Base-by-base conservation (phyloP, 2,329 filamentous ascomycete species). In the Scedosporium boydii region DNA sequence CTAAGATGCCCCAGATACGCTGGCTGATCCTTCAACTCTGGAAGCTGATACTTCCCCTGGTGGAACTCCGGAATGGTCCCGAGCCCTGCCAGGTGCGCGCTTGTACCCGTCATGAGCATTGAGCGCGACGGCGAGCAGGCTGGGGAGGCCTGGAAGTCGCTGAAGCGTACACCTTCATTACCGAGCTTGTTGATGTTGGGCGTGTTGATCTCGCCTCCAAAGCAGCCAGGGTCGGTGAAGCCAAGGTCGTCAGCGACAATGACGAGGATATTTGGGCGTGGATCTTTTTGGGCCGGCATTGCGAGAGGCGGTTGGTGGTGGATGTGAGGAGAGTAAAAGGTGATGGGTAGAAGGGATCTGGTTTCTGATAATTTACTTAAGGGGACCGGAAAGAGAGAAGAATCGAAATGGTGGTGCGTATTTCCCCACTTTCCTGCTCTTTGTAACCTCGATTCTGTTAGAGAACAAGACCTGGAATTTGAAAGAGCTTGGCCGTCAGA, bases 61-160 rank as follows among this genome's bases (percentile, higher is more conserved):
- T 58, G 56, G 14, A 58, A 58, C 56, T 58, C 56, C 10, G 56
- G 56, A 38, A 58, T 58, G n/a, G 62, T 64, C 9, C 65, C 66
- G 27, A 66, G 60, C 3, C 66, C 65, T 21, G 63, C 63, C 10
- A 67, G 63, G 60, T 67, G 66, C 9, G 63, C 62, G 56, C 65
- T 64, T 16, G 70, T 70, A 7, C 70, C 70, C 7, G 83, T 86
- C 78, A 87, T 82, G 66, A 88, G 79, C 85, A 88, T 88, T 18
- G 84, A 82, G 44, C 85, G 76, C 2, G 83, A 85, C 1, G 86
- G 86, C 59, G 84, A 87, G 71, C 84, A 88, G 59, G 85, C 85
- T 2, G 84, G 82, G 0, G 86, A 85, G 1, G 84, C 82, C 68
- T 88, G 85, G 70, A 86, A 87, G 67, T 87, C 82, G 0, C 84